Evolutionary conservation across 2,329 filamentous ascomycete species (phyloP), one percentile per base, ranked within the genome.

Genomic region (Clonostachys solani): DNA sequence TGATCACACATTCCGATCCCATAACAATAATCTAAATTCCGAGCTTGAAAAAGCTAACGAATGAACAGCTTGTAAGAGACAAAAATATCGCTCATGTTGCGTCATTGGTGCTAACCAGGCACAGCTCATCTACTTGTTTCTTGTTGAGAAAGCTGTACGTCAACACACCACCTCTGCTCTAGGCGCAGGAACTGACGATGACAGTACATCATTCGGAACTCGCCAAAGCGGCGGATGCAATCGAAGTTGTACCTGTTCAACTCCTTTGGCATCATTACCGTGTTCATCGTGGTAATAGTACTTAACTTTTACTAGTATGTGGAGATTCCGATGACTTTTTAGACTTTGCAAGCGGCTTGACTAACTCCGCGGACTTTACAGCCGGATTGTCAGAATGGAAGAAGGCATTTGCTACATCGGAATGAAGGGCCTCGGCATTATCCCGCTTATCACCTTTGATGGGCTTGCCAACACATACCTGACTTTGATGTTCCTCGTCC

Each of bases 171-270:
- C 3, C 16, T 6, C 15, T 19, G 19, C 10, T 38, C n/a, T 4
- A 17, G 13, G 33, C 9, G 9, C 23, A 29, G 23, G 8, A 29
- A 29, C 23, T 29, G 9, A 29, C 23, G 23, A 42, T 50, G 29
- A 46, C 40, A 81, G 74, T 77, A 80, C 53, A 80, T 84, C 43
- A 78, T 85, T 45, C 73, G 78, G 44, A 73, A 75, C 29, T 70
- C 68, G 12, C 62, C 66, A n/a, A 76, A 73, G 45, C 62, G 66
- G 6, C 71, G 82, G 16, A 54, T 77, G 17, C 72, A 74, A 50
- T 81, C 81, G 13, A 78, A 72, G 51, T 61, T 85, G 2, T 85
- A 83, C 56, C 55, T 81, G 0, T 79, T 83, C 64, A 85, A 86
- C 59, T 76, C 76, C 6, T 73, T 81, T 41, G 78, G 76, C 19